A percentile compares a stretch with the other conserved stretches of the same genome.
These are phyloP conservation scores for Yamadazyma membranifaciens DNA, from an alignment of 1,139 yeast genomes.

Conservation along the genomic window DNA sequence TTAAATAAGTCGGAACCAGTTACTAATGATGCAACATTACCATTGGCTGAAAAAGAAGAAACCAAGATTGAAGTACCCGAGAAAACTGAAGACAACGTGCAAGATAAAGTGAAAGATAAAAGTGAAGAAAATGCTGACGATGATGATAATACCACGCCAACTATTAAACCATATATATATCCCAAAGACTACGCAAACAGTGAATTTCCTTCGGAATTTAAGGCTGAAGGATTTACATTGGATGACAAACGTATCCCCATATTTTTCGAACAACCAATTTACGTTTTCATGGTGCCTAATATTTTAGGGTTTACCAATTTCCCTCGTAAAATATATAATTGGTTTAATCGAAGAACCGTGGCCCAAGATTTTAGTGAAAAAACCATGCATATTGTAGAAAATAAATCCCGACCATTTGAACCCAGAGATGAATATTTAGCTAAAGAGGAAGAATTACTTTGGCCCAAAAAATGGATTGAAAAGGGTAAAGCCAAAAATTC, in stretches of 20 bases:
- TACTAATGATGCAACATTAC: background rate
- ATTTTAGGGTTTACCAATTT: conserved; percentile 74
- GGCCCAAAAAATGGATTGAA: conserved; percentile 88
- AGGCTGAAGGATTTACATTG: conserved; percentile 19
- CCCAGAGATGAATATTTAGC: conserved; percentile 55
- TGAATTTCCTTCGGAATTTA: conserved; percentile 61
- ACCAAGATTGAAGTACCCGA: background rate
- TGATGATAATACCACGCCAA: conserved; percentile 34
- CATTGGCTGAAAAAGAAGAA: conserved; percentile 1
- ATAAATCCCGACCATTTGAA: conserved; percentile 55
- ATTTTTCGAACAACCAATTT: conserved; percentile 70
- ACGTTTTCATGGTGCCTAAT: conserved; percentile 72
- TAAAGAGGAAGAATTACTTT: conserved; percentile 73
- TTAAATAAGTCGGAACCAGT: background rate
- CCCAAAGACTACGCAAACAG: conserved; percentile 56
- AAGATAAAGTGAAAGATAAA: conserved; percentile 1
- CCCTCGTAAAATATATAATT: conserved; percentile 75
- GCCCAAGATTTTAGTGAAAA: conserved; percentile 70
- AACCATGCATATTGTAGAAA: conserved; percentile 60
- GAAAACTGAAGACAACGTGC: background rate
- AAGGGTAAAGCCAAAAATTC: conserved; percentile 67
- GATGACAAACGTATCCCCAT: conserved; percentile 48
- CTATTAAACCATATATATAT: conserved; percentile 61
- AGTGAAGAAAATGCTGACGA: conserved; percentile 17
- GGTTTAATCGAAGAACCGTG: conserved; percentile 66